Evolutionary conservation across 495 filamentous ascomycete genomes (phyloP).

Genomic region (Trichoderma virens): DNA sequence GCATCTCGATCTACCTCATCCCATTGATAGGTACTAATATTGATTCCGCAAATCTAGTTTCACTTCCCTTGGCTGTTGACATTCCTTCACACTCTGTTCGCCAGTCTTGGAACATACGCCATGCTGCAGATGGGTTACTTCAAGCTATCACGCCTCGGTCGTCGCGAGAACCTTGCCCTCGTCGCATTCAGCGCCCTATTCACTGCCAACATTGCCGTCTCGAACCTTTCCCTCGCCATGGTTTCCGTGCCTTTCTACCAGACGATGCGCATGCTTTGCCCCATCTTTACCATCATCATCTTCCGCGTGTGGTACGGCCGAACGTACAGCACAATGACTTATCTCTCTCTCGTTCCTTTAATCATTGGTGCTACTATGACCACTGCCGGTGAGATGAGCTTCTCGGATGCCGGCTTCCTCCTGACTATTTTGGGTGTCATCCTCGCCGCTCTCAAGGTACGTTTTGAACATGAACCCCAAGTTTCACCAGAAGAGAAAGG

Average conservation of each 20-base stretch:
- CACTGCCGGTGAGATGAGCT: conserved; percentile 52
- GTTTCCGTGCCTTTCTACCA: conserved; percentile 55
- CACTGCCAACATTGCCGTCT: conserved; percentile 53
- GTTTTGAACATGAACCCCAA: background rate
- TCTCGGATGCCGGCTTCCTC: conserved; percentile 43
- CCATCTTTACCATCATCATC: conserved; percentile 48
- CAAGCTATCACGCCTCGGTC: conserved; percentile 35
- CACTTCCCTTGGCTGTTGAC: conserved; percentile 52
- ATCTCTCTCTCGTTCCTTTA: conserved; percentile 48
- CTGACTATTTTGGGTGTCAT: conserved; percentile 47
- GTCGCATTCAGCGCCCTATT: conserved; percentile 48
- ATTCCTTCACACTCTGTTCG: conserved; percentile 41
- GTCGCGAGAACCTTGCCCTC: conserved; percentile 38
- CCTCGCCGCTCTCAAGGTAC: conserved; percentile 43
- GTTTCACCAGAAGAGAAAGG: background rate
- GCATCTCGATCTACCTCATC: background rate
- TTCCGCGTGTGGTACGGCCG: conserved; percentile 42
- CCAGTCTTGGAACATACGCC: conserved; percentile 41
- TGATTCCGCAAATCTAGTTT: conserved; percentile 25
- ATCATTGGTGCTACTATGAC: conserved; percentile 48
- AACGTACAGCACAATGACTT: conserved; percentile 40
- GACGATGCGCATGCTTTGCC: conserved; percentile 49
- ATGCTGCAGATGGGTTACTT: conserved; percentile 40
- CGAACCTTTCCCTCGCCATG: conserved; percentile 46
- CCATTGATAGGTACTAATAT: background rate